phyloP scores from a whole-genome alignment of 768 basidiomycete species.

The Lactarius deliciosus region DNA sequence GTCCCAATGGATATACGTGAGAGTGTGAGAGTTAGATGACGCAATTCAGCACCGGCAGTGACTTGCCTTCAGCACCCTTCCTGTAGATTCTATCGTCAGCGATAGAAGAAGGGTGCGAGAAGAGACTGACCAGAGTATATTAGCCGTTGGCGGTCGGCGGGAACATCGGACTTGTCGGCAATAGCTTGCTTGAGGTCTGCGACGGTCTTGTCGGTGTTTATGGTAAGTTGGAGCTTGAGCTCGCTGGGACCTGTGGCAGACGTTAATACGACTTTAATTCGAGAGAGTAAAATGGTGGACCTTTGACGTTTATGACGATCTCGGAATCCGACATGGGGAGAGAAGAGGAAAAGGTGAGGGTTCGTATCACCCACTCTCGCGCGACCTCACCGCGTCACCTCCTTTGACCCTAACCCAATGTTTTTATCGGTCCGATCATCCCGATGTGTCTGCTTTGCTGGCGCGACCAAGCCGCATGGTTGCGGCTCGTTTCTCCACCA shows the following conservation, averaged over 20 bases:
- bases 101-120: not conserved
- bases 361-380: not conserved
- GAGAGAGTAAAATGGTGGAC: not conserved
- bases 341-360: constrained; percentile 15
- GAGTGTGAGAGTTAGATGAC: constrained; percentile 8
- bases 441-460: not conserved
- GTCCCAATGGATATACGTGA: constrained; percentile 1
- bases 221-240: constrained; percentile 86
- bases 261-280: not conserved
- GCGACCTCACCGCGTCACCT: constrained; percentile 5
- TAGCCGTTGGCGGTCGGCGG: constrained; percentile 82
- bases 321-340: constrained; percentile 31
- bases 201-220: constrained; percentile 81
- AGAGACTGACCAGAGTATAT: constrained; percentile 80
- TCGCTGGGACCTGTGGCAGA: constrained; percentile 71
- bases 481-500: too few relatives aligned
- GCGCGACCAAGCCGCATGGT: too few relatives aligned
- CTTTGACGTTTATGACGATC: constrained; percentile 36
- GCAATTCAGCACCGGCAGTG: constrained; percentile 5
- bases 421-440: not conserved
- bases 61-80: constrained; percentile 70
- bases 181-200: constrained; percentile 89
- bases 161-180: constrained; percentile 80
- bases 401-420: constrained; percentile 19
- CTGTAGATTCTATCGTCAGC: constrained; percentile 36